A percentile compares a stretch with the other conserved stretches of the same genome.
Conservation (phyloP, 345 rosid species). For the Dipteronia sinensis region DNA sequence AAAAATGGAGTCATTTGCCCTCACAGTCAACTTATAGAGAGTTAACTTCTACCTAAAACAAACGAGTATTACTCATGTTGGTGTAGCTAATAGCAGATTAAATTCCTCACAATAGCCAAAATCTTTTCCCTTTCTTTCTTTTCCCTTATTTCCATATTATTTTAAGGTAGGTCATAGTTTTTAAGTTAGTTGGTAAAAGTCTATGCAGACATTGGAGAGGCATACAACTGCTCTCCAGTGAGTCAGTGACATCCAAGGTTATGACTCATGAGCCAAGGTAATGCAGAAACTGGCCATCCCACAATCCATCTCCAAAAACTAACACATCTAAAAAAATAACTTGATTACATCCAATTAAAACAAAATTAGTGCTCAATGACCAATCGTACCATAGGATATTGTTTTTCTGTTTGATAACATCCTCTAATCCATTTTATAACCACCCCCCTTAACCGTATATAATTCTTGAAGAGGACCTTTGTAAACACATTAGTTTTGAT, state of each 20-base stretch:
- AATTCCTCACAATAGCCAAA: neutral
- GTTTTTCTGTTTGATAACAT: neutral
- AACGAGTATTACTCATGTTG: neutral
- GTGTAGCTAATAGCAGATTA: neutral
- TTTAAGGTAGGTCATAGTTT: neutral
- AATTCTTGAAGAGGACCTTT: neutral
- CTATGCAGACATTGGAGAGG: neutral
- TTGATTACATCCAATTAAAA: neutral
- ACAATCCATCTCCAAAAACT: neutral
- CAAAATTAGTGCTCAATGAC: neutral
- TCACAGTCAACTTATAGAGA: neutral
- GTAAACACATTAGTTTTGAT: neutral
- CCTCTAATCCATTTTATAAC: neutral
- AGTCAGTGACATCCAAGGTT: neutral
- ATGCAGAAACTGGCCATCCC: conserved; percentile 2
- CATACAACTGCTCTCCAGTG: neutral
- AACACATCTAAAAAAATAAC: neutral
- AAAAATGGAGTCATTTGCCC: neutral
- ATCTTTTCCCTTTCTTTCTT: neutral
- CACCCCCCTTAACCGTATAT: neutral
- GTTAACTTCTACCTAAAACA: conserved; percentile 6
- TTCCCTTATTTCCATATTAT: neutral
- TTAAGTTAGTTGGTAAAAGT: neutral
- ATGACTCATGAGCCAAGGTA: neutral
- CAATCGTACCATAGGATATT: neutral